These are phyloP conservation scores for Rubia peregrina DNA, from an alignment of 305 asterid genomes.

Conservation along the genomic window DNA sequence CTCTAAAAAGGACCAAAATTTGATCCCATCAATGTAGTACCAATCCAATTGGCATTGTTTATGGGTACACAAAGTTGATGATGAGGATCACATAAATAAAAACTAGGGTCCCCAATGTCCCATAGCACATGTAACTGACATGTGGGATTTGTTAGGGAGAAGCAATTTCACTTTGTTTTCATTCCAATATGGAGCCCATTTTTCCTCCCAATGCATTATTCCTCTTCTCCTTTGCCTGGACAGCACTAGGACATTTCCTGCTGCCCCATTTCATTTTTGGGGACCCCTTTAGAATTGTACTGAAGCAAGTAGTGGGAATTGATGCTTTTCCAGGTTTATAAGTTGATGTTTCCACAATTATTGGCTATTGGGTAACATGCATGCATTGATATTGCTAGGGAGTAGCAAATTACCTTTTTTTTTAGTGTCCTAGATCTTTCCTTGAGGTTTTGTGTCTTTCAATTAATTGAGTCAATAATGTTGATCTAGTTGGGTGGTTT, in stretches of 20 bases:
- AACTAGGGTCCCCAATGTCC: conserved; percentile 23
- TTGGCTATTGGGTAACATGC: conserved; percentile 16
- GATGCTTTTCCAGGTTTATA: conserved; percentile 12
- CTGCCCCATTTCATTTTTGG: neutral
- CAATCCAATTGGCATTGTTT: conserved; percentile 9
- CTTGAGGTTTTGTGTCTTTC: neutral
- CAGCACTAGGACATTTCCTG: conserved; percentile 9
- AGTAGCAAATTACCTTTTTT: neutral
- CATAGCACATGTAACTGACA: conserved; percentile 33
- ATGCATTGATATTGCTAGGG: neutral
- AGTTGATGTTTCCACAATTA: conserved; percentile 13
- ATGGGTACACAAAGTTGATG: conserved; percentile 11
- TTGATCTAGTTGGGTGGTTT: no score
- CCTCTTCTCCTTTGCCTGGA: conserved; percentile 9
- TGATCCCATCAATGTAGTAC: conserved; percentile 16
- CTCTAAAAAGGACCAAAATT: conserved; percentile 3
- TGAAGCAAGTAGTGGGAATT: conserved; percentile 9
- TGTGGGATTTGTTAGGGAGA: conserved; percentile 27
- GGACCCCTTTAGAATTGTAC: conserved; percentile 3
- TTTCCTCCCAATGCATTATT: conserved; percentile 3
- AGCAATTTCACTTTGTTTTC: conserved; percentile 25
- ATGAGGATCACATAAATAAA: conserved; percentile 9
- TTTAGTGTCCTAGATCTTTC: neutral
- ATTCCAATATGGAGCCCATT: conserved; percentile 19
- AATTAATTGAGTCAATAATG: no score